A percentile compares a stretch with the other conserved stretches of the same genome.
These are phyloP conservation scores for Alternaria arbusti DNA, from an alignment of 2,329 filamentous ascomycete genomes.

Conservation along the genomic window DNA sequence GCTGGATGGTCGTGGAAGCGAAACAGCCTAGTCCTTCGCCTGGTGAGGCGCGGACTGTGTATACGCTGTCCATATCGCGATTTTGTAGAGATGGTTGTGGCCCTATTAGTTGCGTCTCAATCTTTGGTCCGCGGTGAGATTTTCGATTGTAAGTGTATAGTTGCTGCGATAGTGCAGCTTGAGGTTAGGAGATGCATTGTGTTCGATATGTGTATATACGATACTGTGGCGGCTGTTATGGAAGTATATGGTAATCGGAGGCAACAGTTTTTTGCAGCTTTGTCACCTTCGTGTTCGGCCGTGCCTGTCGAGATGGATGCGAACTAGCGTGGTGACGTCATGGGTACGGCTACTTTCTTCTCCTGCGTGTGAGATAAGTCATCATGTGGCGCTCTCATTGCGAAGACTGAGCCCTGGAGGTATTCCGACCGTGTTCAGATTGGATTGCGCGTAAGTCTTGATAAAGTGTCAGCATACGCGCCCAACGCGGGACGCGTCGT, in stretches of 20 bases:
- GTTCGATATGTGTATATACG: neutral
- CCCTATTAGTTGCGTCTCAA: neutral
- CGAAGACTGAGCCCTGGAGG: neutral
- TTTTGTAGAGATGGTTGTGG: neutral
- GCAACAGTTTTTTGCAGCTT: constrained; percentile 2
- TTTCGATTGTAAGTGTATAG: neutral
- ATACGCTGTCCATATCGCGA: constrained; percentile 17
- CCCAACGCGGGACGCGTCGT: neutral
- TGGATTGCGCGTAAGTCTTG: neutral
- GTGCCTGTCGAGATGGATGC: neutral
- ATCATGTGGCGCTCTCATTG: neutral
- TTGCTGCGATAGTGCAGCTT: neutral
- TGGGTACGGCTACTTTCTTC: neutral
- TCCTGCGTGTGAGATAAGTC: neutral
- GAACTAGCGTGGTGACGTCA: neutral
- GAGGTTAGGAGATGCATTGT: neutral
- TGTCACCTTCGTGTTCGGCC: neutral
- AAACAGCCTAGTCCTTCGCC: constrained; percentile 49
- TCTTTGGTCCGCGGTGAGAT: neutral
- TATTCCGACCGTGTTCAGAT: neutral
- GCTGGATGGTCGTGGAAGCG: constrained; percentile 34
- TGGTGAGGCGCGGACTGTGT: constrained; percentile 28
- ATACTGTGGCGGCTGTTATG: neutral
- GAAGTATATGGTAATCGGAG: neutral
- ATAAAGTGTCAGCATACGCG: neutral